phyloP scores from a whole-genome alignment of 768 basidiomycete species.

The Suillus occidentalis region DNA sequence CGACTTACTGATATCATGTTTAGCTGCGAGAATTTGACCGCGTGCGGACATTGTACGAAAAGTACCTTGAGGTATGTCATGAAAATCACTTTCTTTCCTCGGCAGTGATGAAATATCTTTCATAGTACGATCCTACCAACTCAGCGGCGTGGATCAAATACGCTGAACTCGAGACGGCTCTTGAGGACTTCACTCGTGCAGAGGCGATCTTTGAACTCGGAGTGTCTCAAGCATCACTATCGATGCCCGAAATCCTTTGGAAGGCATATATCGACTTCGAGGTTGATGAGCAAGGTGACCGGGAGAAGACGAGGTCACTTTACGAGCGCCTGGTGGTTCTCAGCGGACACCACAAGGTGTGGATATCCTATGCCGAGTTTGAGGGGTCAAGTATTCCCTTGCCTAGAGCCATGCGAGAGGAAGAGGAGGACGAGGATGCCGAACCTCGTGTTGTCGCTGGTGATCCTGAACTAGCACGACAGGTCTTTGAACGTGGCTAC shows the following conservation, averaged over 20 bases:
- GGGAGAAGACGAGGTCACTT: slow-evolving; percentile 76
- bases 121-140: slow-evolving; percentile 83
- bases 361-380: slow-evolving; percentile 93
- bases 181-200: slow-evolving; percentile 85
- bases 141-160: slow-evolving; percentile 95
- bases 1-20: slow-evolving; percentile 12
- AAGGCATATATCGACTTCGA: slow-evolving; percentile 98
- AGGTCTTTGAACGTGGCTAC: slow-evolving; percentile 86
- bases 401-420: slow-evolving; percentile 63
- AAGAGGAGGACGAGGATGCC: slow-evolving; percentile 56
- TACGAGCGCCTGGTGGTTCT: slow-evolving; percentile 86
- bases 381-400: slow-evolving; percentile 78
- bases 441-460: slow-evolving; percentile 66
- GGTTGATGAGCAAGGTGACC: slow-evolving; percentile 83
- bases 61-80: slow-evolving; percentile 80
- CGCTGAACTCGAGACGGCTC: slow-evolving; percentile 85
- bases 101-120: slow-evolving; percentile 4
- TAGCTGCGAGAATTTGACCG: slow-evolving; percentile 94
- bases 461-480: slow-evolving; percentile 65
- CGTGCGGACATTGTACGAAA: slow-evolving; percentile 88
- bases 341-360: slow-evolving; percentile 95
- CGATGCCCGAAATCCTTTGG: slow-evolving; percentile 95
- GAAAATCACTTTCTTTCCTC: neutral
- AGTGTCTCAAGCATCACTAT: slow-evolving; percentile 75
- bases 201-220: slow-evolving; percentile 95